A percentile compares a stretch with the other conserved stretches of the same genome.
Evolutionary conservation across 176 grass and related monocot genomes (phyloP).

Genomic region (Echinochloa phyllopogon): DNA sequence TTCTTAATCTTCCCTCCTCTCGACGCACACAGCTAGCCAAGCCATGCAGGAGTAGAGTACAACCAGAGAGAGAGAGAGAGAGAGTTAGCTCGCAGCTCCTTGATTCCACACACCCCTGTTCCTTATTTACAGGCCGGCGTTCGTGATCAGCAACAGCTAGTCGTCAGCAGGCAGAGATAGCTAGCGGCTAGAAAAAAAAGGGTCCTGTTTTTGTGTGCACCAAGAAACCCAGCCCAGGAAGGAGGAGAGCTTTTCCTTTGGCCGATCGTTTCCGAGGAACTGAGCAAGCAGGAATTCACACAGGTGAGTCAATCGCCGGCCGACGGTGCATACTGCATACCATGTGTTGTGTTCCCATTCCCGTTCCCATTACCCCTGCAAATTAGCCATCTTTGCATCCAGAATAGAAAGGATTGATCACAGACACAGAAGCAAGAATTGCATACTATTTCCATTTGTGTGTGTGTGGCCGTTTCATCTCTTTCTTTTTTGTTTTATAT

Average conservation of each 20-base stretch:
- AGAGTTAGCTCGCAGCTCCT: constrained; percentile 29
- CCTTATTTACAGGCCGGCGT: constrained; percentile 44
- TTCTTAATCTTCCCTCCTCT: not conserved
- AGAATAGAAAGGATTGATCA: not conserved
- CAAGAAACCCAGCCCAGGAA: not conserved
- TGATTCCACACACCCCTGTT: constrained; percentile 30
- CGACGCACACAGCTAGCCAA: not conserved
- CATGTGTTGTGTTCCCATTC: not conserved
- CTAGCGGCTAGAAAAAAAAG: not conserved
- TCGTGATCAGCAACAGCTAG: constrained; percentile 40
- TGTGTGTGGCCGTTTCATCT: not conserved
- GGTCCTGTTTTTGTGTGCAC: not conserved
- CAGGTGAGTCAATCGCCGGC: constrained; percentile 49
- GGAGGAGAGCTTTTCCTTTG: not conserved
- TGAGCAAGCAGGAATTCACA: not conserved
- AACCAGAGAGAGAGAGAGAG: constrained; percentile 11
- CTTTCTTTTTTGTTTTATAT: not conserved
- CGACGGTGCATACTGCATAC: constrained; percentile 18
- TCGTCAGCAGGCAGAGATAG: constrained; percentile 14
- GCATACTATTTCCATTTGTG: not conserved
- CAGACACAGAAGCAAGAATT: not conserved
- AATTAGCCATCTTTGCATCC: not conserved
- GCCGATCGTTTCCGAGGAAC: constrained; percentile 3
- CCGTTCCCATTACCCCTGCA: not conserved
- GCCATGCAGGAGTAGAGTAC: constrained; percentile 39